Base-by-base conservation (phyloP, 2,329 filamentous ascomycete genomes). In the Dothideomycetes sp. region DNA sequence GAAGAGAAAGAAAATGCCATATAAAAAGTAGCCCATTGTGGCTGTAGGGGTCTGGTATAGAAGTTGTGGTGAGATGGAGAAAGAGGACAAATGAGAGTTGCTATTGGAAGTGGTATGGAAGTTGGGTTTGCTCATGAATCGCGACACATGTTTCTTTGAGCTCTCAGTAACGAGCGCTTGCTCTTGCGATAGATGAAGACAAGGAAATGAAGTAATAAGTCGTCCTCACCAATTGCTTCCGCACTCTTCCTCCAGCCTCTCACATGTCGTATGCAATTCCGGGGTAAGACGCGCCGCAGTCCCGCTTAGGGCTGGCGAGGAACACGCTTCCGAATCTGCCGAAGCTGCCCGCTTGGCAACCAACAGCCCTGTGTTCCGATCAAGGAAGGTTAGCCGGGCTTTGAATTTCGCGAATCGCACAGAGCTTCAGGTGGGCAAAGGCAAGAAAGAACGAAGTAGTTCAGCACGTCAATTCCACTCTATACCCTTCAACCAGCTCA, bases 11-110 rank as follows among this genome's bases (percentile, higher is more conserved):
- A 76, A 77, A 48, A 88, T 60, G 51, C 75, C 78, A 67, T 87
- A 94, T 65, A 94, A 75, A 47, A 93, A 59, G 67, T 88, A 91
- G 47, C 67, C 71, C 85, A 93, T 94, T 50, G 52, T 42, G 42
- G 43, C 37, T 29, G 37, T n/a, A n/a, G n/a, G n/a, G n/a, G n/a
- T 19, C 22, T 27, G 22, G 12, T 24, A n/a, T 30, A 5, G 17
- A 33, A 9, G 24, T 32, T 8, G 7, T 10, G 4, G 31, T 29
- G 19, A 38, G 24, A 14, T 11, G 22, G 30, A 19, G 32, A 37
- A 19, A 18, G n/a, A n/a, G n/a, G n/a, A n/a, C n/a, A n/a, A n/a
- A n/a, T n/a, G n/a, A n/a, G n/a, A n/a, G 22, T 7, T 7, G 22
- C 12, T 12, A 12, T 7, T 12, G 22, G 22, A 27, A 7, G 7